A percentile compares a stretch with the other conserved stretches of the same genome.
phyloP scores from a whole-genome alignment of 805 yeast species.

The Barnettozyma pratensis region DNA sequence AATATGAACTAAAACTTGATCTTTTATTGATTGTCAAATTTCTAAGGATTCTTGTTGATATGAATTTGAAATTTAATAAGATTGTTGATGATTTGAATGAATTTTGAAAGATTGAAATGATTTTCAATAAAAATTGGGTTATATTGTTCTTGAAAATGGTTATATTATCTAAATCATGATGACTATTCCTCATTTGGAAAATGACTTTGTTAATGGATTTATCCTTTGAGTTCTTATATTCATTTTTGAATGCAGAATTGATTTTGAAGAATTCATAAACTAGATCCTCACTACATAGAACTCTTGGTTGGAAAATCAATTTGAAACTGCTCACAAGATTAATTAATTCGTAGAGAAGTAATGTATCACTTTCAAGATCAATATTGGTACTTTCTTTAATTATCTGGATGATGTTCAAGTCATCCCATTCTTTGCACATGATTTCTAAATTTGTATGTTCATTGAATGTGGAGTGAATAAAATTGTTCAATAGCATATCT shows the following conservation, averaged over 20 bases:
- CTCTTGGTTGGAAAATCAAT: background rate
- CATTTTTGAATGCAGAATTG: background rate
- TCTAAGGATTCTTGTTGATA: conserved; percentile 12
- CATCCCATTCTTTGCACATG: conserved; percentile 14
- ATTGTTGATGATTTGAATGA: conserved; percentile 1
- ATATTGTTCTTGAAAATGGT: conserved; percentile 1
- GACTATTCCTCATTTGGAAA: background rate
- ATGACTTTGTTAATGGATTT: background rate
- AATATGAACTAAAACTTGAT: conserved; percentile 15
- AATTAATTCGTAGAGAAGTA: background rate
- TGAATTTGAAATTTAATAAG: conserved; percentile 13
- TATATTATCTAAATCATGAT: background rate
- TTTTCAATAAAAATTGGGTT: conserved; percentile 1
- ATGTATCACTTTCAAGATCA: background rate
- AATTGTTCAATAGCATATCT: conserved; percentile 12
- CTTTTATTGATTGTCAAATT: conserved; percentile 8
- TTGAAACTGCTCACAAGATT: background rate
- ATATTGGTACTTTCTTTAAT: background rate
- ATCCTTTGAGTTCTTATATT: background rate
- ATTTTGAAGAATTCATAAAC: conserved; percentile 2
- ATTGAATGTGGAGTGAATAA: conserved; percentile 2
- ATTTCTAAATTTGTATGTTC: background rate
- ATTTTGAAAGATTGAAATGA: conserved; percentile 1
- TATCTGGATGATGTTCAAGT: conserved; percentile 2
- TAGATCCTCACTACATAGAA: background rate